Evolutionary conservation across 352 stramenopile species (phyloP), one percentile per base, ranked within the genome.

Genomic region (Halophytophthora batemanensis): DNA sequence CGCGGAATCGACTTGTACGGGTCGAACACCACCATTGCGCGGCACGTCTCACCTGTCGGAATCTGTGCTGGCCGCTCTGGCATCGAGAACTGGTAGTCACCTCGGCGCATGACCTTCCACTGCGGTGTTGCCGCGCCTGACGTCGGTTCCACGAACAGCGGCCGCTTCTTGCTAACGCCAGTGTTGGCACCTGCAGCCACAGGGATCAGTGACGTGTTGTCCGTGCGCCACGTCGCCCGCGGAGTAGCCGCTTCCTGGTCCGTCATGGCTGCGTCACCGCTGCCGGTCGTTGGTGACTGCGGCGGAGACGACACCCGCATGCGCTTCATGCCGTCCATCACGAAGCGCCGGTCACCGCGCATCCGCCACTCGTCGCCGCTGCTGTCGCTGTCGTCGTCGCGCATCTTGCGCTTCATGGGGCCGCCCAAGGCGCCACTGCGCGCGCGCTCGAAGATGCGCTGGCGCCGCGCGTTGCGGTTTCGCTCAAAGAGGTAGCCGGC

Each of bases 301-400:
- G 68, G 66, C 12, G 78, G 74, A 1, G 73, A 85, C 34, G 76
- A 68, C 33, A 91, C 57, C 10, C 81, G 77, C 71, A 91, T 75
- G 37, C 81, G 76, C 53, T 89, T 91, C 34, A 91, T 45, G 1
- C 77, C 64, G n/a, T 86, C 64, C 33, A 87, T 38, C n/a, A 88
- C 56, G 1, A 61, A 46, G 40, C 52, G 4, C 25, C 25, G 56
- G 0, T 51, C 42, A 8, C 50, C 37, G 1, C 21, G 38, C 19
- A 36, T 37, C 37, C 31, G 42, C 33, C 50, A 21, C 22, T 69
- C 50, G 25, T 41, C 49, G 18, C 53, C 46, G 38, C 45, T 36
- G 33, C 21, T 66, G 33, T 61, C 45, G 31, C 52, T 46, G 36
- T 74, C 61, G 0, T 72, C 59, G 3, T 65, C 61, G 45, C 55